Evolutionary conservation across 2,329 filamentous ascomycete species (phyloP), one percentile per base, ranked within the genome.

Genomic region (Pseudogymnoascus sp.): DNA sequence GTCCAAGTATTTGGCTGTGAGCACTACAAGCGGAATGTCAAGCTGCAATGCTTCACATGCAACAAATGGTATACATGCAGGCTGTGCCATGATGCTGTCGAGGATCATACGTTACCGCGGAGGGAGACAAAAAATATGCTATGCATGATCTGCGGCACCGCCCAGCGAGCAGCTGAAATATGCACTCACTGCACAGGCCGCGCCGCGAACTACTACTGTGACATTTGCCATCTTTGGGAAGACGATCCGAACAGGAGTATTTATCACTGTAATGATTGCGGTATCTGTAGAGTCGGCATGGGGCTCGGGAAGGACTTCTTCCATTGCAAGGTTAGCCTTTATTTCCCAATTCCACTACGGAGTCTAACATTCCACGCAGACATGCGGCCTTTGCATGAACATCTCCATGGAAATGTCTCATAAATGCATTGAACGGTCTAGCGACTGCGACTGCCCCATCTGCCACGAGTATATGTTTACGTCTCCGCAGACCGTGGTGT

Each of bases 391-490:
- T 26, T 99, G 94, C 76, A 94, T 97, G 70, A 89, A 90, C 6
- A 96, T 97, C 66, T 86, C 88, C 2, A 90, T 92, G 62, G 87
- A 90, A 69, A 85, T 83, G 41, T 89, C 88, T 5, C 94, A 99
- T 77, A 92, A 90, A 67, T 99, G 94, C 71, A 93, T 97, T 67
- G 94, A 97, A 74, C 84, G 91, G 58, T 92, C 92, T 7, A 96
- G 91, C 33, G 92, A 99, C 71, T 96, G 92, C 71, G 89, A 97
- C 71, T 99, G 94, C 73, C 94, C 94, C 4, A 96, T 99, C 62
- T 99, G 94, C 74, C 89, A 92, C 65, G 92, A 97, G 63, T 96
- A 96, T 72, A 89, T 99, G 79, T 97, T 97, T 73, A 95, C 89
- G 1, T 96, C 93, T 7, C 88, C 90, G 2, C 85, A 86, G 61